Evolutionary conservation across 2,329 filamentous ascomycete species (phyloP), one percentile per base, ranked within the genome.

Genomic region (Nannizziopsis barbatae): DNA sequence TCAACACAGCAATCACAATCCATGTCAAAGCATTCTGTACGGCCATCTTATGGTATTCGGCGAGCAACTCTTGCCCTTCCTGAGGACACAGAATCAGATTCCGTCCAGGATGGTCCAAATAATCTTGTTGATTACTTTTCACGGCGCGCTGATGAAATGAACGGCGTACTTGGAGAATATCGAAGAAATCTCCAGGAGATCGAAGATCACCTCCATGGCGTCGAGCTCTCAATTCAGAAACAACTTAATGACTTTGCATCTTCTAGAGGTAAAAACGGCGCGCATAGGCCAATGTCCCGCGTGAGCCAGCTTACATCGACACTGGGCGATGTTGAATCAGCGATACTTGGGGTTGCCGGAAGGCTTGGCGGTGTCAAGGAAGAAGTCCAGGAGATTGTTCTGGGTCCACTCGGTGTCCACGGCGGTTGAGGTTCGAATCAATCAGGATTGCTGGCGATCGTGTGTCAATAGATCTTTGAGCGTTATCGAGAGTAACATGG

Each of bases 101-200:
- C 65, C 17, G 64, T 68, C 37, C 71, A 71, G 20, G 73, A 75
- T 37, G 72, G 74, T 32, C 75, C 75, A 3, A 70, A 74, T 43
- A 80, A 80, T 55, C 65, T 84, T 20, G 77, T 83, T 45, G 71
- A 75, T 50, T 80, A 80, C 61, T 83, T 84, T 60, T 80, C 76
- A 10, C 71, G 70, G 49, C 74, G 79, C 15, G 73, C 77, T 1
- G 77, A 81, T 53, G 79, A 81, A 54, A 79, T 84, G 71, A 68
- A 71, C 12, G 63, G 69, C 14, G 77, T 77, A 45, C 71, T 82
- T 47, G 69, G 70, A 37, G 73, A 68, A 51, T 81, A 81, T 57
- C 74, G 76, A 57, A 66, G 68, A 40, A 79, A 78, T 52, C 64
- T 84, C 48, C 70, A 71, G 47, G 79, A 83, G 59, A 81, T 84